Base-by-base conservation (phyloP, 2,329 filamentous ascomycete species). In the Davidsoniella eucalypti region DNA sequence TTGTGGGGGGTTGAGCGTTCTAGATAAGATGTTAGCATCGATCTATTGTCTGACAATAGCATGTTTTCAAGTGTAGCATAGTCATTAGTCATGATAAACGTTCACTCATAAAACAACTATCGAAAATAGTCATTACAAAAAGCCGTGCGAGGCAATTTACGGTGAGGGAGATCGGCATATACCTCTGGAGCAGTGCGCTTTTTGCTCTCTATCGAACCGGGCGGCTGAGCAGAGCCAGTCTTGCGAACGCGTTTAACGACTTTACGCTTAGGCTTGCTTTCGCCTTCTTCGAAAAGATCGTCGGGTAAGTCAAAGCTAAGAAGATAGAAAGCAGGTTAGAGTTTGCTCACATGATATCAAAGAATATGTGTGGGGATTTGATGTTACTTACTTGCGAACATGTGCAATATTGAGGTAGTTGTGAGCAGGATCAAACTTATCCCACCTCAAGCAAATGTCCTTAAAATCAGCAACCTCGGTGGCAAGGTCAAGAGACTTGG, bases 381-480 rank as follows among this genome's bases (percentile, higher is more conserved):
- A 18, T 25, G 21, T 38, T 9, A 68, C 81, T 67, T 72, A 94
- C 88, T 83, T 93, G 65, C 86, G 82, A 46, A 87, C 81, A 61
- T 94, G 82, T 54, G 87, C 82, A 48, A 96, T 79, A 49, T 81
- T 80, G 47, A 98, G 69, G 40, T 80, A 85, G 43, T 87, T 86
- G 47, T 85, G 66, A n/a, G 84, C 76, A 10, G 75, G 68, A 55
- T 90, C 72, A 63, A 84, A 94, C 52, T 82, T 79, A 43, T 82
- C 71, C 78, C 85, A 92, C 38, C 72, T 72, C 37, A 71, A 81
- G 64, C 88, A 93, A 48, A 82, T 75, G n/a, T 75, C 72, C 67
- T 87, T 94, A 70, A 95, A 98, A 50, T 87, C 80, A 49, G 83
- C 75, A 25, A 94, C 87, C 58, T 92, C 82, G 58, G 76, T 82